A percentile compares a stretch with the other conserved stretches of the same genome.
Conservation (phyloP, 2,329 filamentous ascomycete genomes). For the Ophiocordyceps unilateralis region DNA sequence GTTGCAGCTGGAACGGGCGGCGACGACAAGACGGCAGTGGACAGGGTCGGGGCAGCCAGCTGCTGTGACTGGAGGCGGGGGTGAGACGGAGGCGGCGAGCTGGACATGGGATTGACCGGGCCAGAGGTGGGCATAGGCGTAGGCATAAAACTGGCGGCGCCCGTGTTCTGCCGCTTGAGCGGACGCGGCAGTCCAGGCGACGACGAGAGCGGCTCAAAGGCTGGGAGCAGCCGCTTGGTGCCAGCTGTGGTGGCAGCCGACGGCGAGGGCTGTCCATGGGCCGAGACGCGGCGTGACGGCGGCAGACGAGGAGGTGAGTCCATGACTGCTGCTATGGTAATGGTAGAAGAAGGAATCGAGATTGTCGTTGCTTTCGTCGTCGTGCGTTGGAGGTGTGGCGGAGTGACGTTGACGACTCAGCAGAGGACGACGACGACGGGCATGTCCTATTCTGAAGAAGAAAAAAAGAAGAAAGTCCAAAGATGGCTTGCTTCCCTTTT, state of each 20-base stretch:
- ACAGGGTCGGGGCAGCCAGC: no score
- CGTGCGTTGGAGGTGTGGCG: no score
- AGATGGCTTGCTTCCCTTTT: no score
- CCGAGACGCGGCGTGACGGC: background rate
- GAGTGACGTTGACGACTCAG: no score
- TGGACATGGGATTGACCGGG: constrained; percentile 78
- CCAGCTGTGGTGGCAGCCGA: constrained; percentile 12
- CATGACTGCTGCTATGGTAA: no score
- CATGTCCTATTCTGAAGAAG: background rate
- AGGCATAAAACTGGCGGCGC: constrained; percentile 51
- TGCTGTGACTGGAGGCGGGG: constrained; percentile 33
- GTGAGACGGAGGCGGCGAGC: constrained; percentile 30
- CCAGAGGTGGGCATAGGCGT: constrained; percentile 90
- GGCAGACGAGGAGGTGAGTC: constrained; percentile 1
- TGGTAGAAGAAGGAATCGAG: no score
- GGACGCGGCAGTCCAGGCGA: constrained; percentile 56
- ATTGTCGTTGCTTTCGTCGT: no score
- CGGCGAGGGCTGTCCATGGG: constrained; percentile 14
- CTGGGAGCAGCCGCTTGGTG: constrained; percentile 52
- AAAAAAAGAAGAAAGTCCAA: no score
- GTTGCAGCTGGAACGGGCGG: constrained; percentile 21
- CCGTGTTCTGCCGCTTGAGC: constrained; percentile 45
- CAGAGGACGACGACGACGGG: background rate
- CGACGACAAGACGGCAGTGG: constrained; percentile 29
- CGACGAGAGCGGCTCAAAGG: constrained; percentile 67